Conservation (phyloP, 2,329 filamentous ascomycete genomes). For the Ceratocystis diversiconidia region DNA sequence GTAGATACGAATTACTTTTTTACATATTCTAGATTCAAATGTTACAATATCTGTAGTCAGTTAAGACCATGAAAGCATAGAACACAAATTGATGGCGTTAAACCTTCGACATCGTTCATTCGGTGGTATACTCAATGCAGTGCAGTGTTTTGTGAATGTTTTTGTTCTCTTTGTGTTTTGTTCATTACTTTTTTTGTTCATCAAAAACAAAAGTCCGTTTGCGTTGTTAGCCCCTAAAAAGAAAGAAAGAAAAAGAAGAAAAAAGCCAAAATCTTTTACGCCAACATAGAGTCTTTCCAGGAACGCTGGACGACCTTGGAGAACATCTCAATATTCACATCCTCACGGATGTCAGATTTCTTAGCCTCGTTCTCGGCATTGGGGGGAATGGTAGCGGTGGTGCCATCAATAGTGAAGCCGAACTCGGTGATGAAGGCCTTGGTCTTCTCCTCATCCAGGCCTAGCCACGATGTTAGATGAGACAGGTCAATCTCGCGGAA, state of each 20-base stretch:
- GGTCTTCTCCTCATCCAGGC: constrained; percentile 51
- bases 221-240: constrained; percentile 8
- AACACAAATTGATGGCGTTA: background rate
- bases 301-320: constrained; percentile 65
- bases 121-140: background rate
- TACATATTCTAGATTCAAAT: background rate
- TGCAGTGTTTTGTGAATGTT: constrained; percentile 3
- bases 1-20: background rate
- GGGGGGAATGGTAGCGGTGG: constrained; percentile 59
- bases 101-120: too few species aligned
- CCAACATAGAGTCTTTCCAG: constrained; percentile 51
- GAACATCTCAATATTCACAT: constrained; percentile 83
- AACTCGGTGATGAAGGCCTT: constrained; percentile 72
- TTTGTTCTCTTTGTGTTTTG: constrained; percentile 13
- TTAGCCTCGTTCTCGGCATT: constrained; percentile 98
- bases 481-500: constrained; percentile 57
- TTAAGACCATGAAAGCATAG: background rate
- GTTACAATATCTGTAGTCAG: background rate
- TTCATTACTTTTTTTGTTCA: constrained; percentile 16
- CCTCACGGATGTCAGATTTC: constrained; percentile 88
- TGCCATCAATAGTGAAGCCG: constrained; percentile 66
- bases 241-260: constrained; percentile 13
- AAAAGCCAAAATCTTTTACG: constrained; percentile 7
- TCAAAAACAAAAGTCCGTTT: constrained; percentile 7
- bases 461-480: constrained; percentile 62